phyloP scores from a whole-genome alignment of 2,329 filamentous ascomycete species.

The Colletotrichum filicis region DNA sequence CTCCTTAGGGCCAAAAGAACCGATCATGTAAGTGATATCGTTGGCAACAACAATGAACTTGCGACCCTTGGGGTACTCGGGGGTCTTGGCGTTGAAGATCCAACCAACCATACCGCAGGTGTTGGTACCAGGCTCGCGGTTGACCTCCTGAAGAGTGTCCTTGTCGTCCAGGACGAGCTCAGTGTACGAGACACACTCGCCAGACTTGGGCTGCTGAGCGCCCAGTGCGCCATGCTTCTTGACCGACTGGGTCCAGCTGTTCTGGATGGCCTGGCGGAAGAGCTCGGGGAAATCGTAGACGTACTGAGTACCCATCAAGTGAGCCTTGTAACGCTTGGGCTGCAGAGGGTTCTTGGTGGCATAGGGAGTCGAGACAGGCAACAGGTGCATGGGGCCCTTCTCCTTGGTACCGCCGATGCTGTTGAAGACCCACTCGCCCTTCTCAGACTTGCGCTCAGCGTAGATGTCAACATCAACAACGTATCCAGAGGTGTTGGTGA shows the following conservation, averaged over 20 bases:
- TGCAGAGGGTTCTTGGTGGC: slow-evolving; percentile 98
- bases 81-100: slow-evolving; percentile 93
- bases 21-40: slow-evolving; percentile 99
- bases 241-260: slow-evolving; percentile 85
- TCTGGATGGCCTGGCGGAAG: slow-evolving; percentile 97
- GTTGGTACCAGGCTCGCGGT: slow-evolving; percentile 95
- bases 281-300: slow-evolving; percentile 99
- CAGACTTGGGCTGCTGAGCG: slow-evolving; percentile 83
- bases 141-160: slow-evolving; percentile 91
- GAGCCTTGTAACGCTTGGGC: slow-evolving; percentile 99
- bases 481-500: slow-evolving; percentile 98
- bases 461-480: slow-evolving; percentile 98
- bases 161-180: slow-evolving; percentile 96
- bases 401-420: slow-evolving; percentile 95
- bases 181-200: slow-evolving; percentile 92
- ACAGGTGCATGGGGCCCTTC: slow-evolving; percentile 93
- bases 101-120: slow-evolving; percentile 98
- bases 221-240: slow-evolving; percentile 79
- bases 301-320: slow-evolving; percentile 98
- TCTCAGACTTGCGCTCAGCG: slow-evolving; percentile 96
- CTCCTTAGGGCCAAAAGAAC: slow-evolving; percentile 95
- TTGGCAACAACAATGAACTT: slow-evolving; percentile 98
- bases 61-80: slow-evolving; percentile 92
- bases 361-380: slow-evolving; percentile 91
- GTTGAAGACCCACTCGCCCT: slow-evolving; percentile 98